These are phyloP conservation scores for Psilocybe azurescens DNA, from an alignment of 768 basidiomycete genomes.

Conservation along the genomic window DNA sequence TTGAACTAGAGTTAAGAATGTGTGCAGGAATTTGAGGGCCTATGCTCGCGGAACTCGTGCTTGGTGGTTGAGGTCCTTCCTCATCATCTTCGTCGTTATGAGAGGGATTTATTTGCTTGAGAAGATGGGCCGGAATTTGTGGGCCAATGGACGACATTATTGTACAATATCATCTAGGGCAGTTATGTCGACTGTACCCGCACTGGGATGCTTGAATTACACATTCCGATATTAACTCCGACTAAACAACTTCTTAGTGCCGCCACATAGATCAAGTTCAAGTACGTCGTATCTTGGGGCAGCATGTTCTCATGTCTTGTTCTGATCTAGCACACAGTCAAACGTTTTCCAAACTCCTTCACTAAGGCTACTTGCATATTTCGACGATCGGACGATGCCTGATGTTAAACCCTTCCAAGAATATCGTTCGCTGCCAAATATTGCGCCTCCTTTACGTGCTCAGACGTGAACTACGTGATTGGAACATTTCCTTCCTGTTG, in stretches of 20 bases:
- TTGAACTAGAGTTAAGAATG: slow-evolving; percentile 15
- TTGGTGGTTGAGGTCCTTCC: slow-evolving; percentile 14
- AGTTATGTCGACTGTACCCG: too few relatives aligned
- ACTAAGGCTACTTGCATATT: neutral
- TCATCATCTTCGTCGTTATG: slow-evolving; percentile 33
- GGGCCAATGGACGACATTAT: slow-evolving; percentile 62
- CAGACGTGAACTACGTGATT: neutral
- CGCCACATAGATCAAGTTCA: neutral
- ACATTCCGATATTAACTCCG: too few relatives aligned
- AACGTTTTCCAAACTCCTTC: neutral
- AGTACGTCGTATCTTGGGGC: neutral
- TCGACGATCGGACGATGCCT: too few relatives aligned
- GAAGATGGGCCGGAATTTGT: slow-evolving; percentile 56
- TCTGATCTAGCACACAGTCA: neutral
- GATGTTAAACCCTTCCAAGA: too few relatives aligned
- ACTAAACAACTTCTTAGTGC: too few relatives aligned
- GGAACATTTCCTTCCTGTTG: neutral
- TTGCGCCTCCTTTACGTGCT: neutral
- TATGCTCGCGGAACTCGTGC: slow-evolving; percentile 12
- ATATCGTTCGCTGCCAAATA: neutral
- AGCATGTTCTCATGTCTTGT: neutral
- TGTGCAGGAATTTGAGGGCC: slow-evolving; percentile 36
- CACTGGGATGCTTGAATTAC: too few relatives aligned
- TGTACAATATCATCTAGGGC: neutral
- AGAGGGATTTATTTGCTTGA: slow-evolving; percentile 22